These are phyloP conservation scores for Gossypium herbaceum DNA, from an alignment of 345 rosid species.

Conservation along the genomic window DNA sequence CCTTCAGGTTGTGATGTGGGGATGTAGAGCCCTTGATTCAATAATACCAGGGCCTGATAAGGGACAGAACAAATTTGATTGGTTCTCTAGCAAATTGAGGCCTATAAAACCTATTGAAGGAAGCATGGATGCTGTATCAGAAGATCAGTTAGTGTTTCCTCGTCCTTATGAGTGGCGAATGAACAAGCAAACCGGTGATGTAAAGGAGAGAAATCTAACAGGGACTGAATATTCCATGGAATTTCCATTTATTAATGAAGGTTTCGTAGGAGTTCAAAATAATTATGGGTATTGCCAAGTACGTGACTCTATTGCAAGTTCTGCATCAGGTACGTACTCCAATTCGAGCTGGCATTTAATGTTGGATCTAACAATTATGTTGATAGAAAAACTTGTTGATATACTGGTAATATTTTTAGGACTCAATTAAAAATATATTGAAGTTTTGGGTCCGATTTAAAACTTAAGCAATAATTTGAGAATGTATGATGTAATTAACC, in stretches of 20 bases:
- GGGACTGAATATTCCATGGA: slow-evolving; percentile 32
- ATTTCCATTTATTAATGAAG: slow-evolving; percentile 40
- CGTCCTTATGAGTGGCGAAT: slow-evolving; percentile 42
- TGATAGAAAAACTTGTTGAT: too few species aligned
- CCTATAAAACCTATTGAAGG: slow-evolving; percentile 1
- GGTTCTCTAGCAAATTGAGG: slow-evolving; percentile 33
- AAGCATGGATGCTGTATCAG: neutral
- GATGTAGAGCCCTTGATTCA: slow-evolving; percentile 35
- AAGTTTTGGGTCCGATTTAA: neutral
- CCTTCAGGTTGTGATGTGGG: slow-evolving; percentile 43
- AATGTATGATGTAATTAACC: neutral
- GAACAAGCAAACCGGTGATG: slow-evolving; percentile 28
- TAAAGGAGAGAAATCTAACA: slow-evolving; percentile 32
- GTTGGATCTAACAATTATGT: too few species aligned
- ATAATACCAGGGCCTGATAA: slow-evolving; percentile 39
- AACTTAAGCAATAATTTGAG: neutral
- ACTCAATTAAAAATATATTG: neutral
- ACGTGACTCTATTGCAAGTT: slow-evolving; percentile 35
- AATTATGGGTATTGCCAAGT: slow-evolving; percentile 47
- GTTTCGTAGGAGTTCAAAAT: slow-evolving; percentile 31
- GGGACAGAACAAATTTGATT: slow-evolving; percentile 29
- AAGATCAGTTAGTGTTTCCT: slow-evolving; percentile 20
- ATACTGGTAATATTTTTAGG: too few species aligned
- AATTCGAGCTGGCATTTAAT: too few species aligned
- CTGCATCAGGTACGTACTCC: slow-evolving; percentile 27